phyloP scores from a whole-genome alignment of 441 rosid genomes.

The Gossypium davidsonii region DNA sequence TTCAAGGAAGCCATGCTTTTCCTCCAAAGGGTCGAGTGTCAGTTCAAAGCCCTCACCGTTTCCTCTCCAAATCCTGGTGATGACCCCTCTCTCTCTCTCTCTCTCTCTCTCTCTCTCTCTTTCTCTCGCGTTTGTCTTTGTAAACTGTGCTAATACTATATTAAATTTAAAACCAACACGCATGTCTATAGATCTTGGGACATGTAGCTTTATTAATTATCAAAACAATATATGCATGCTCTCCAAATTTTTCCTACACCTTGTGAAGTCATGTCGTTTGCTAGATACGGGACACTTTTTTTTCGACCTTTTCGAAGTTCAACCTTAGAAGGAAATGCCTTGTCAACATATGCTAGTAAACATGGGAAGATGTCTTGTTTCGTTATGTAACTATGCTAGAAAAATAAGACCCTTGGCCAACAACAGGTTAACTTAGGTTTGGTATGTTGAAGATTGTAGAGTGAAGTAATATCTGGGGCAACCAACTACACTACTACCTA shows the following conservation, averaged over 20 bases:
- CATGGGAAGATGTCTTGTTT: neutral
- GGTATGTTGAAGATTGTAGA: neutral
- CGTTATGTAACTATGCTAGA: neutral
- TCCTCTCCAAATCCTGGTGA: slow-evolving; percentile 57
- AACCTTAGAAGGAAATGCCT: neutral
- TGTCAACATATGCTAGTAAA: neutral
- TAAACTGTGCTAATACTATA: neutral
- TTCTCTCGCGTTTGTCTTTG: neutral
- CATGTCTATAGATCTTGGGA: slow-evolving; percentile 20
- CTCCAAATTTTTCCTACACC: neutral
- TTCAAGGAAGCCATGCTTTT: slow-evolving; percentile 90
- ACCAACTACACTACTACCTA: neutral
- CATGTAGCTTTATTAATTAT: slow-evolving; percentile 2
- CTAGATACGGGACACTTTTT: neutral
- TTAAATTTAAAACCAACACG: slow-evolving; percentile 12
- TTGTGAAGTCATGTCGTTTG: neutral
- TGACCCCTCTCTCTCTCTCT: neutral
- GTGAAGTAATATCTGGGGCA: neutral
- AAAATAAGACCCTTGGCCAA: neutral
- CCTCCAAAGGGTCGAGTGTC: slow-evolving; percentile 73
- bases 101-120: neutral
- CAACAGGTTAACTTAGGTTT: neutral
- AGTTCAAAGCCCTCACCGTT: slow-evolving; percentile 71
- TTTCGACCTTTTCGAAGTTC: neutral
- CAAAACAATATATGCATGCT: neutral